Evolutionary conservation across 2,329 filamentous ascomycete species (phyloP), one percentile per base, ranked within the genome.

Genomic region (Hirsutella minnesotensis): DNA sequence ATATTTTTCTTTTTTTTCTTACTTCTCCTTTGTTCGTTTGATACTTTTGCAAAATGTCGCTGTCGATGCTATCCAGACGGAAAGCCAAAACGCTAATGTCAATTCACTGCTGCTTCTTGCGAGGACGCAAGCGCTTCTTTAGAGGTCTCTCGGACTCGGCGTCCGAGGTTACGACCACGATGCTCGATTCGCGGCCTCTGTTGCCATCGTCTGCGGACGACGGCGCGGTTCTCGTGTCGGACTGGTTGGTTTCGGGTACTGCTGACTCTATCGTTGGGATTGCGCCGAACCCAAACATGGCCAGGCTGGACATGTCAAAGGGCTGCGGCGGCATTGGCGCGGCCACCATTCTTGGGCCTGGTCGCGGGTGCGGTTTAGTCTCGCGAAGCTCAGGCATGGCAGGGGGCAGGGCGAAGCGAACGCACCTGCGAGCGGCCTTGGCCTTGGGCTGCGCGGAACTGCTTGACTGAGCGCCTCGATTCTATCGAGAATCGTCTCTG

Each of bases 401-500:
- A 5, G 18, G 40, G 9, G 46, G 47, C 39, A 38, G 27, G 9
- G 40, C 20, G 10, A 42, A 41, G 24, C 41, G 39, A 27, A 44
- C 40, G 16, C 36, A 29, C 12, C 35, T 37, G 21, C 40, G 36
- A 8, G 16, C 31, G 4, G 20, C 24, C 9, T 9, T 27, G n/a
- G 31, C 33, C 24, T 27, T 27, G 18, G 29, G 21, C 15, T 35
- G 37, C n/a, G 47, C 49, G 43, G 56, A 57, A 20, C 37, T 38
- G 27, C 42, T 41, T n/a, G 46, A 45, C 35, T 39, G 35, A 39
- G 39, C 20, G 15, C 53, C 55, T 59, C 45, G 54, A 56, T 51
- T 53, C 61, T 63, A 63, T 60, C 61, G 58, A 54, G 60, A 58
- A 46, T 63, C 61, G 50, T 63, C 59, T 51, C 60, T 53, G 46